Percentiles rank a stretch among this genome's conserved stretches.
Conservation (phyloP, 2,329 filamentous ascomycete species). For the Pyricularia sp. region DNA sequence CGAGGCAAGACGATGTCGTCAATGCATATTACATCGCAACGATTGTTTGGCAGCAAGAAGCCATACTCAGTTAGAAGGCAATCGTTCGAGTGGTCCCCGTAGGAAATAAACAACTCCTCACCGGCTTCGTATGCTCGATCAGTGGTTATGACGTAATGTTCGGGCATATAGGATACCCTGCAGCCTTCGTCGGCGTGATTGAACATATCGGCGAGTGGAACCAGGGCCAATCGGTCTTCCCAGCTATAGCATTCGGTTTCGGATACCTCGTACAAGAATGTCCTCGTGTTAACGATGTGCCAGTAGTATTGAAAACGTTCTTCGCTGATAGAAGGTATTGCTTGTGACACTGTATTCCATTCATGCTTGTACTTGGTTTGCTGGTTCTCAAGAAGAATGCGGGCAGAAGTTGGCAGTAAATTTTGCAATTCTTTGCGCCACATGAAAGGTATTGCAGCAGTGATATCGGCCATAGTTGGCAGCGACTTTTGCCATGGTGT, state of each 20-base stretch:
- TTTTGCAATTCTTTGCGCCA: conserved; percentile 29
- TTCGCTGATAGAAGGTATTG: not conserved
- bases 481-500: not conserved
- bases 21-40: conserved; percentile 40
- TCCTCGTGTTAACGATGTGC: conserved; percentile 53
- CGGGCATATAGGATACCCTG: conserved; percentile 37
- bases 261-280: conserved; percentile 47
- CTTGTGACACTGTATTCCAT: not conserved
- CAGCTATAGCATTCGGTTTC: conserved; percentile 30
- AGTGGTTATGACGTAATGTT: conserved; percentile 46
- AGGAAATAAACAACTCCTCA: conserved; percentile 60
- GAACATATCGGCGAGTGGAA: conserved; percentile 66
- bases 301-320: conserved; percentile 44
- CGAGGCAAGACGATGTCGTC: conserved; percentile 35
- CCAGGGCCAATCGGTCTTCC: conserved; percentile 57
- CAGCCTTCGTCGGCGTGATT: conserved; percentile 46
- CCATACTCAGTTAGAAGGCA: conserved; percentile 62
- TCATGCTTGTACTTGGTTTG: conserved; percentile 17
- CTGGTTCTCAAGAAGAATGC: not conserved
- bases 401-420: conserved; percentile 26
- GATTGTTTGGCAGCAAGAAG: conserved; percentile 35
- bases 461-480: conserved; percentile 46
- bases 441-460: conserved; percentile 25
- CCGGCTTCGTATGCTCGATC: conserved; percentile 39
- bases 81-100: conserved; percentile 64